Evolutionary conservation across 2,329 filamentous ascomycete genomes (phyloP).

Genomic region (Diaporthe ampelina): DNA sequence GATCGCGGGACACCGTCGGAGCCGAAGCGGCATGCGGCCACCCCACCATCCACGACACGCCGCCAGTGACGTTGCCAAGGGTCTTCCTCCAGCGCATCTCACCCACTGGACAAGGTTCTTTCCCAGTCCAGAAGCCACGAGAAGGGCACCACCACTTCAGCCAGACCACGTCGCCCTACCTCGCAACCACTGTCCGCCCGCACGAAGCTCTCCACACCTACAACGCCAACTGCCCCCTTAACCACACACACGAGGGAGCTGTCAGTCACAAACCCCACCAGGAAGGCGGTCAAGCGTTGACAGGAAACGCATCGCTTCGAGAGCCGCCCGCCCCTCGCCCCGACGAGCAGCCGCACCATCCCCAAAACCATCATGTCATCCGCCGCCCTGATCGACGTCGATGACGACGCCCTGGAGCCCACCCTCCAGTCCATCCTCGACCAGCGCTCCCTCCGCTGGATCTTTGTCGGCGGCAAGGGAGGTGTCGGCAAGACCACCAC

Average conservation of each 20-base stretch:
- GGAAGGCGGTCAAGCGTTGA: constrained; percentile 18
- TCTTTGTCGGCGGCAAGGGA: constrained; percentile 98
- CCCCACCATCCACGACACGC: constrained; percentile 31
- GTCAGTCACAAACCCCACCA: not conserved
- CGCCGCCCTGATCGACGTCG: constrained; percentile 63
- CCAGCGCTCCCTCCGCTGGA: constrained; percentile 96
- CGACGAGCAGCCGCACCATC: constrained; percentile 13
- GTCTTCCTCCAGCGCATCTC: constrained; percentile 5
- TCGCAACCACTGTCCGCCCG: not conserved
- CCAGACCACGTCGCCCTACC: not conserved
- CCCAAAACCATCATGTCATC: constrained; percentile 51
- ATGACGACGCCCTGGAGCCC: constrained; percentile 88
- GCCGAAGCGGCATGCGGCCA: constrained; percentile 26
- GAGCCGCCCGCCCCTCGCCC: not conserved
- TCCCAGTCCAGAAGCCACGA: constrained; percentile 27
- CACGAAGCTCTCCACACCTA: not conserved
- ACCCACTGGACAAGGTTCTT: constrained; percentile 23
- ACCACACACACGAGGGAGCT: not conserved
- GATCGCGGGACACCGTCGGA: constrained; percentile 13
- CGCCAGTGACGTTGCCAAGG: constrained; percentile 34
- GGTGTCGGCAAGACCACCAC: constrained; percentile 99
- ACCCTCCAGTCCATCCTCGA: constrained; percentile 95
- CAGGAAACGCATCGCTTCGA: constrained; percentile 20
- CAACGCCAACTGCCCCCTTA: not conserved
- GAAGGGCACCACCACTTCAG: not conserved